Evolutionary conservation across 1,284 basidiomycete genomes (phyloP), one percentile per base, ranked within the genome.

Genomic region (Sporisorium reilianum): DNA sequence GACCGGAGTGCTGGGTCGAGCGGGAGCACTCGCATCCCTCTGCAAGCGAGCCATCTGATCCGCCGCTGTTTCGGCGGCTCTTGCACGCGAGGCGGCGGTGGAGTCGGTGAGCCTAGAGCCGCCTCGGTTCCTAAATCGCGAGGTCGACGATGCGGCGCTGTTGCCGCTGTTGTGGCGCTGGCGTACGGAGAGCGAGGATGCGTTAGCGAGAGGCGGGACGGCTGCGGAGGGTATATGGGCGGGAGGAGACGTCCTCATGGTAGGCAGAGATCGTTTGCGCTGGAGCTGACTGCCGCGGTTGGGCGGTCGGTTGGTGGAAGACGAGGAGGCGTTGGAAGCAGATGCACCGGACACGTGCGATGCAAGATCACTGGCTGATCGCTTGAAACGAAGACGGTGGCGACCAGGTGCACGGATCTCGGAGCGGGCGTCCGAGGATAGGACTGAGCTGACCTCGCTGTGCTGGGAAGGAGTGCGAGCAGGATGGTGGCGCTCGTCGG

Each of bases 51-150:
- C 67, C 32, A 62, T 46, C 28, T 55, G 56, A 45, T 66, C 69
- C 2, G 77, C 74, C 10, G 69, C 69, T 14, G 76, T 75, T 40
- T 79, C 75, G n/a, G 77, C 75, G 1, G 65, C 77, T n/a, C 73
- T 61, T 18, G 75, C 73, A 44, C 73, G 57, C 11, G 77, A 77
- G 4, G 75, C 70, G 3, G 77, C 77, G 2, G 77, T 76, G 18
- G 77, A 78, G 20, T 75, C 65, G 40, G 65, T 76, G 30, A 77
- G 65, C 25, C 67, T 64, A 26, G 67, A 70, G 25, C 52, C 54
- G 12, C 41, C 53, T 40, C 54, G 57, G 18, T 10, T 12, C 38
- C 67, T 60, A 48, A 54, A 61, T 5, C 57, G 67, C 8, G 57
- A 64, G 1, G 32, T 26, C 1, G 67, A 53, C 14, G 53, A 52